Base-by-base conservation (phyloP, 2,329 filamentous ascomycete species). In the Phaeophleospora eucalypticola region DNA sequence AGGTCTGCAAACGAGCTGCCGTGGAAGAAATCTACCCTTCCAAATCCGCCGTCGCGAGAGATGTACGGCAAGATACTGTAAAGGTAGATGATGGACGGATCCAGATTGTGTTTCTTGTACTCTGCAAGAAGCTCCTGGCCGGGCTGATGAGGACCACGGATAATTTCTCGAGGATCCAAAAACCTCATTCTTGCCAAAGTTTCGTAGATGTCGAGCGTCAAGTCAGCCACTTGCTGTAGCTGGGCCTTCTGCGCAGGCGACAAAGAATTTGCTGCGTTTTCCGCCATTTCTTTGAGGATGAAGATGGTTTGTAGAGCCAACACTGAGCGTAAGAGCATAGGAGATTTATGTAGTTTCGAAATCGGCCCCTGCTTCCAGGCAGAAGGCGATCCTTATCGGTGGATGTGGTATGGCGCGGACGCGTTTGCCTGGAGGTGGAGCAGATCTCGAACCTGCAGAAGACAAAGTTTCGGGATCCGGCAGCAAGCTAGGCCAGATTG, bases 31-130 rank as follows among this genome's bases (percentile, higher is more conserved):
- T 51, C 48, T n/a, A 17, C 29, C 6, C 34, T 17, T 18, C 19
- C 40, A 2, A 41, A 29, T 19, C 45, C 17, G 1, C 16, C 27
- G 4, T 36, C 34, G 24, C 12, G n/a, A n/a, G n/a, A 6, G 45
- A 51, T 46, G 35, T 51, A 51, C 4, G 49, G 49, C 2, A 51
- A 32, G 20, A 51, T 48, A 18, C 36, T 45, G 45, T 51, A 51
- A 27, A 51, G 45, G 41, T 51, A 48, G 36, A 48, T 45, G 40
- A 51, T 48, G 6, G 49, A 27, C n/a, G 49, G 49, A 17, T 51
- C 49, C 4, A 51, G 39, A 6, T 43, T 15, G 15, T 44, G 44
- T 12, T 47, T 29, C 4, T 16, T 17, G 19, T 48, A 51, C 19
- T 14, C n/a, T 2, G 34, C 32, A 17, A 15, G 19, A 9, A 46